phyloP scores from a whole-genome alignment of 2,329 filamentous ascomycete genomes.

The Graphium sp. region DNA sequence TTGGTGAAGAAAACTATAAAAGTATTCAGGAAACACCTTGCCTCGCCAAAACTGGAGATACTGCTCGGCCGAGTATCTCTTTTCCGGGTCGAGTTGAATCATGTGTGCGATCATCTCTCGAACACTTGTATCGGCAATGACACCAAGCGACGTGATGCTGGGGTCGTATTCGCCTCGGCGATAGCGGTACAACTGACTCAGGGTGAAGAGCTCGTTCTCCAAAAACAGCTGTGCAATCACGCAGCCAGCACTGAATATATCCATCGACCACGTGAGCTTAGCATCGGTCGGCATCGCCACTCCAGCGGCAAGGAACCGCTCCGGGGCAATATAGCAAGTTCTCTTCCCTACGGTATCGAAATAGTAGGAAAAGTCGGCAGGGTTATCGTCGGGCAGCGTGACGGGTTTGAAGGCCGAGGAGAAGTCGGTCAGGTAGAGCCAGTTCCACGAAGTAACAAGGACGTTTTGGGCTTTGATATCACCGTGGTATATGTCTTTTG shows the following conservation, averaged over 20 bases:
- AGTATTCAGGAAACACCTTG: constrained; percentile 90
- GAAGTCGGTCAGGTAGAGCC: constrained; percentile 96
- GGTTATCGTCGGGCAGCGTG: constrained; percentile 88
- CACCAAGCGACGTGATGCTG: constrained; percentile 59
- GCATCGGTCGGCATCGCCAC: constrained; percentile 43
- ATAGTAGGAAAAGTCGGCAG: constrained; percentile 93
- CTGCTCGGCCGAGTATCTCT: constrained; percentile 82
- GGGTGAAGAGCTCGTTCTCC: constrained; percentile 90
- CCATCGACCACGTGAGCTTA: constrained; percentile 81
- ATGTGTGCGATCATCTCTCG: constrained; percentile 85
- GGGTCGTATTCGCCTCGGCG: constrained; percentile 86
- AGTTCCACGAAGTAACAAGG: constrained; percentile 97
- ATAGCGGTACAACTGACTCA: constrained; percentile 92
- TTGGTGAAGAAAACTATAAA: constrained; percentile 93
- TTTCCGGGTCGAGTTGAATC: constrained; percentile 87
- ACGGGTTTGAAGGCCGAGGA: constrained; percentile 91
- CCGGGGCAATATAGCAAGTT: constrained; percentile 89
- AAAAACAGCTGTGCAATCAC: constrained; percentile 94
- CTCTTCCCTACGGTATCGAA: constrained; percentile 85
- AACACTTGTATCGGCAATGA: constrained; percentile 76
- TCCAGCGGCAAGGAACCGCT: constrained; percentile 65
- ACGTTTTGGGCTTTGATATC: constrained; percentile 99
- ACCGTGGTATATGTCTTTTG: constrained; percentile 79
- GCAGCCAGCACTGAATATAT: constrained; percentile 92
- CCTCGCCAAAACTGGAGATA: constrained; percentile 84